These are phyloP conservation scores for Candida ficus DNA, from an alignment of 805 yeast species.

Conservation along the genomic window DNA sequence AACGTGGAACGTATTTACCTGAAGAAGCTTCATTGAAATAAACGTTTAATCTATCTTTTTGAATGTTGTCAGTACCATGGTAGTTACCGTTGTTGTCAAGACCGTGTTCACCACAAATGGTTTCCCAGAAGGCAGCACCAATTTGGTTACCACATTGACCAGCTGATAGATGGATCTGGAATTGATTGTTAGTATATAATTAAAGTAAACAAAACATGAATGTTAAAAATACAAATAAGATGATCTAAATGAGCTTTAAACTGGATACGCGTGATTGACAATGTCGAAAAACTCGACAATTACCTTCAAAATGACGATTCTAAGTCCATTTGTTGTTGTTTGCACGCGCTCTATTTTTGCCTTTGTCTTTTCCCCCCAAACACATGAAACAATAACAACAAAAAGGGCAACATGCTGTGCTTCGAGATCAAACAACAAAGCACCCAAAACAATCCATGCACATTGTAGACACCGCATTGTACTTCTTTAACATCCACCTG, in stretches of 20 bases:
- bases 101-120: slow-evolving; percentile 85
- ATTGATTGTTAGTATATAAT: slow-evolving; percentile 14
- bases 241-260: background rate
- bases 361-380: background rate
- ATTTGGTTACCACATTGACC: slow-evolving; percentile 99
- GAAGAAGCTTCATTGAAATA: slow-evolving; percentile 93
- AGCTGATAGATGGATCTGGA: slow-evolving; percentile 85
- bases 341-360: background rate
- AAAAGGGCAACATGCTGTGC: no score
- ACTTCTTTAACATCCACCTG: background rate
- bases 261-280: no score
- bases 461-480: background rate
- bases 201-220: slow-evolving; percentile 2
- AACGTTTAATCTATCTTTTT: slow-evolving; percentile 89
- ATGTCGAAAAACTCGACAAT: no score
- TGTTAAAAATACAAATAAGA: background rate
- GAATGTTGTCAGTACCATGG: slow-evolving; percentile 53
- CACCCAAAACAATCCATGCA: background rate
- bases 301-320: no score
- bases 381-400: background rate
- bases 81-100: slow-evolving; percentile 70
- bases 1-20: slow-evolving; percentile 97
- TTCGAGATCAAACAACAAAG: background rate
- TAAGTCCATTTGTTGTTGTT: no score
- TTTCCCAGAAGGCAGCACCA: slow-evolving; percentile 93